phyloP scores from a whole-genome alignment of 306 rosid genomes.

The Sindora glabra region DNA sequence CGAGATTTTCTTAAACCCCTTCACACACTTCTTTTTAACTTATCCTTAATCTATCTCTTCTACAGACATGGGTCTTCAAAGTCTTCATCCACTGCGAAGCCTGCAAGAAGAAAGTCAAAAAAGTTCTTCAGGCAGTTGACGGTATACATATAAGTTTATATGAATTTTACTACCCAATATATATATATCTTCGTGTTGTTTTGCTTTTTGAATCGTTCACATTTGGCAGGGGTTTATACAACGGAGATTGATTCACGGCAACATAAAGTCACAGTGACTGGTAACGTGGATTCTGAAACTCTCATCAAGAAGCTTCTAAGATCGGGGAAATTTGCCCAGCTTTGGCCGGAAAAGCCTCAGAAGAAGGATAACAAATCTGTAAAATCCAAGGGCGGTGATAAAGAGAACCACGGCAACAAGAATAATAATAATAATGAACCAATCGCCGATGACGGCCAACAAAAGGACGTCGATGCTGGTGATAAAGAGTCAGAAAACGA shows the following conservation, averaged over 20 bases:
- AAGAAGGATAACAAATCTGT: conserved; percentile 31
- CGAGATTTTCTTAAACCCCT: not conserved
- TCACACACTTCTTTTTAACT: not conserved
- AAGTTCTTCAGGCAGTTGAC: conserved; percentile 44
- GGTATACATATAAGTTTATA: conserved; percentile 7
- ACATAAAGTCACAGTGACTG: conserved; percentile 57
- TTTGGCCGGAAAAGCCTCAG: conserved; percentile 38
- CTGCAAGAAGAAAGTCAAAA: conserved; percentile 55
- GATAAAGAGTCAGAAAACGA: not conserved
- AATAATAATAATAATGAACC: conserved; percentile 1
- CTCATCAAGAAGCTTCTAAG: conserved; percentile 43
- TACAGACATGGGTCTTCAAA: conserved; percentile 52
- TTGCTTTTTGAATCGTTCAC: not conserved
- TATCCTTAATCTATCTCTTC: not conserved
- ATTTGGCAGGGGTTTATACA: conserved; percentile 43
- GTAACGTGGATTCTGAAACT: conserved; percentile 47
- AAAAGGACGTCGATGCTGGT: not conserved
- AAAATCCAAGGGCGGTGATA: conserved; percentile 23
- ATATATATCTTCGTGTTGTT: not conserved
- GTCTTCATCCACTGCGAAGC: conserved; percentile 65
- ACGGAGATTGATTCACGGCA: conserved; percentile 43
- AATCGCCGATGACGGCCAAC: not conserved
- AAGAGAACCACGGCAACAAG: no score
- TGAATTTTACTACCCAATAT: not conserved
- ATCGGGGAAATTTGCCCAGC: conserved; percentile 51